Percentiles rank a stretch among this genome's conserved stretches.
Conservation (phyloP, 768 basidiomycete genomes). For the Dentipellis fragilis region DNA sequence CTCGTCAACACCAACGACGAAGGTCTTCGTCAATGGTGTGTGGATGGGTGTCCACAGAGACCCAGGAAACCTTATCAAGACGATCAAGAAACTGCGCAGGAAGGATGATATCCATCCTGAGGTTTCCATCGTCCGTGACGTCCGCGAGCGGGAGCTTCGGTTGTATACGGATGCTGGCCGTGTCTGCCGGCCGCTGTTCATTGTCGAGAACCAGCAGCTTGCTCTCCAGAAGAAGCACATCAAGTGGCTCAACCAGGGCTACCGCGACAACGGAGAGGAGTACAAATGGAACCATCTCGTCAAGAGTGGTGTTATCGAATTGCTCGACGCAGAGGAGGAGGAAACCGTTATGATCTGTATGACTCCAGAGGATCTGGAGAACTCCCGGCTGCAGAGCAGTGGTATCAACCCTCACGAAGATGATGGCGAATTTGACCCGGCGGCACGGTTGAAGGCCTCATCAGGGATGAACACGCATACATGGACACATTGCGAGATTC, state of each 20-base stretch:
- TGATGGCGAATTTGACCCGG: constrained; percentile 72
- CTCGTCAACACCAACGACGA: constrained; percentile 75
- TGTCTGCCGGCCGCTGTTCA: constrained; percentile 93
- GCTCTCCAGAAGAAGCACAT: constrained; percentile 79
- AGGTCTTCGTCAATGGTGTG: constrained; percentile 98
- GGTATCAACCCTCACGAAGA: constrained; percentile 39
- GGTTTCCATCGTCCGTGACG: constrained; percentile 95
- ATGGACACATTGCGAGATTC: constrained; percentile 99
- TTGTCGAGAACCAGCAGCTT: constrained; percentile 87
- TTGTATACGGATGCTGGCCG: constrained; percentile 96
- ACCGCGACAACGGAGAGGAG: constrained; percentile 39
- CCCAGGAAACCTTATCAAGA: constrained; percentile 84
- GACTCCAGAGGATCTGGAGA: constrained; percentile 93
- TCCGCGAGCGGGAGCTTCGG: constrained; percentile 88
- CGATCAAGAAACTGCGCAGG: constrained; percentile 84
- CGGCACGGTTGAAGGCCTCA: constrained; percentile 72
- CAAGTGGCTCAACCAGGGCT: constrained; percentile 51
- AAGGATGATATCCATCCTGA: constrained; percentile 94
- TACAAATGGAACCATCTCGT: constrained; percentile 77
- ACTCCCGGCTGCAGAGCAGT: constrained; percentile 56
- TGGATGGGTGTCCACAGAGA: constrained; percentile 99
- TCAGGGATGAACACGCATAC: constrained; percentile 69
- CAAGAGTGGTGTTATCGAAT: constrained; percentile 82
- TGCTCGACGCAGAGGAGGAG: constrained; percentile 97
- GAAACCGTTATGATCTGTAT: constrained; percentile 99